These are phyloP conservation scores for Astrephomene gubernaculifera DNA, from an alignment of 139 green algal genomes.

Conservation along the genomic window DNA sequence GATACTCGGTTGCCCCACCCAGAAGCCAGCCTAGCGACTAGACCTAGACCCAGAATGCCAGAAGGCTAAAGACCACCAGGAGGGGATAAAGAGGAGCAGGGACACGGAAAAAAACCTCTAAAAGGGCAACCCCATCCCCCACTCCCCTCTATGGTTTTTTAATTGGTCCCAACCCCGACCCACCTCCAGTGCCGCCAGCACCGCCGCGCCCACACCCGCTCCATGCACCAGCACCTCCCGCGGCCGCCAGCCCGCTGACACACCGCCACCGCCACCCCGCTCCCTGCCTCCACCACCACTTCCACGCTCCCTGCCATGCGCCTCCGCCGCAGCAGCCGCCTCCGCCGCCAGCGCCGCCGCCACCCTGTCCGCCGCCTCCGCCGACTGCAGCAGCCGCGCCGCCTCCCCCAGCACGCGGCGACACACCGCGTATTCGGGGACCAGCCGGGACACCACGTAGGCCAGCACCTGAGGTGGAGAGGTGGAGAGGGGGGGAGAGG, in stretches of 20 bases:
- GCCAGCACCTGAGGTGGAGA: constrained; percentile 9
- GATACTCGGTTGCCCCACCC: too few species aligned
- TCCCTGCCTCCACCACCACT: background rate
- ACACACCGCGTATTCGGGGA: constrained; percentile 38
- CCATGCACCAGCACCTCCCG: constrained; percentile 15
- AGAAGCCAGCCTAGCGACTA: too few species aligned
- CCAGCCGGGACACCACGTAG: constrained; percentile 46
- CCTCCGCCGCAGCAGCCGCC: background rate
- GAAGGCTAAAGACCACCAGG: too few species aligned
- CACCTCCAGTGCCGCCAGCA: constrained; percentile 17
- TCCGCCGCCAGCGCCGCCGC: background rate
- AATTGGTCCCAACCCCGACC: background rate
- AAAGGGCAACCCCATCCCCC: too few species aligned
- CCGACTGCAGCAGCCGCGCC: constrained; percentile 6
- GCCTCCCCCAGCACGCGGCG: constrained; percentile 36
- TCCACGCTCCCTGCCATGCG: too few species aligned
- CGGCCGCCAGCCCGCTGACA: constrained; percentile 7
- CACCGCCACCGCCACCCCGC: background rate
- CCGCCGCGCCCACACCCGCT: background rate
- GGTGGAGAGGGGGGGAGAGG: background rate
- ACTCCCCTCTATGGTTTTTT: too few species aligned
- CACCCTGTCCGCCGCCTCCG: background rate
- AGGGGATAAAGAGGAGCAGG: too few species aligned
- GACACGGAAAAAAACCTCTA: too few species aligned
- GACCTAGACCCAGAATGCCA: too few species aligned